These are phyloP conservation scores for Geopyxis carbonaria DNA, from an alignment of 495 filamentous ascomycete species.

Conservation along the genomic window DNA sequence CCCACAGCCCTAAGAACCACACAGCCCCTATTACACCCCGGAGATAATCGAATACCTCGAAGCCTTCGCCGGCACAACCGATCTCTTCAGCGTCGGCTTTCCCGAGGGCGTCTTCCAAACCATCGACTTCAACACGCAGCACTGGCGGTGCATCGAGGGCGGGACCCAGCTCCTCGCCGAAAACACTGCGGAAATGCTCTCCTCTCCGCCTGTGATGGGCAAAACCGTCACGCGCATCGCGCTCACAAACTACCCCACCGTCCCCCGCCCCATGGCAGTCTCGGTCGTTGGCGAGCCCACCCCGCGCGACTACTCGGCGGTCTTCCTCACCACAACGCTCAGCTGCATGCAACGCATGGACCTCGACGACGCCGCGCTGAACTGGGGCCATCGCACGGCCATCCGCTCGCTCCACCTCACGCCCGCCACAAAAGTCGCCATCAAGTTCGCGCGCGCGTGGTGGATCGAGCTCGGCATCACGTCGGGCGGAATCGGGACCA, in stretches of 20 bases:
- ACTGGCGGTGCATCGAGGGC: background rate
- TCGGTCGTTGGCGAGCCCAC: constrained; percentile 5
- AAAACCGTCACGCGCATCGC: background rate
- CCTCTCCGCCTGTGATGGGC: no score
- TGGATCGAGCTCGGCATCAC: constrained; percentile 15
- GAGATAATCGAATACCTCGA: no score
- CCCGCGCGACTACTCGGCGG: constrained; percentile 15
- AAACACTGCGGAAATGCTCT: constrained; percentile 16
- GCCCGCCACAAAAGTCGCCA: constrained; percentile 25
- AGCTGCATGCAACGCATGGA: constrained; percentile 24
- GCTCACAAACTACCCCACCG: background rate
- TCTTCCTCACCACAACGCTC: constrained; percentile 25
- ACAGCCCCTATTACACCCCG: no score
- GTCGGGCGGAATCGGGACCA: constrained; percentile 25
- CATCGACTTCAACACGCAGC: no score
- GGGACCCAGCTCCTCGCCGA: background rate
- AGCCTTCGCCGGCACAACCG: no score
- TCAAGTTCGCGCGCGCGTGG: constrained; percentile 25
- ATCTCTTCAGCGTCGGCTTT: no score
- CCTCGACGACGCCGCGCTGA: constrained; percentile 13
- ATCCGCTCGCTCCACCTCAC: constrained; percentile 25
- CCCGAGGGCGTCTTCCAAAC: no score
- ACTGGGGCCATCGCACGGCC: constrained; percentile 17
- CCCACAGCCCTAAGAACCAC: no score
- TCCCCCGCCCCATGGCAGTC: background rate